These are phyloP conservation scores for Talaromyces ruber DNA, from an alignment of 495 filamentous ascomycete genomes.

Conservation along the genomic window DNA sequence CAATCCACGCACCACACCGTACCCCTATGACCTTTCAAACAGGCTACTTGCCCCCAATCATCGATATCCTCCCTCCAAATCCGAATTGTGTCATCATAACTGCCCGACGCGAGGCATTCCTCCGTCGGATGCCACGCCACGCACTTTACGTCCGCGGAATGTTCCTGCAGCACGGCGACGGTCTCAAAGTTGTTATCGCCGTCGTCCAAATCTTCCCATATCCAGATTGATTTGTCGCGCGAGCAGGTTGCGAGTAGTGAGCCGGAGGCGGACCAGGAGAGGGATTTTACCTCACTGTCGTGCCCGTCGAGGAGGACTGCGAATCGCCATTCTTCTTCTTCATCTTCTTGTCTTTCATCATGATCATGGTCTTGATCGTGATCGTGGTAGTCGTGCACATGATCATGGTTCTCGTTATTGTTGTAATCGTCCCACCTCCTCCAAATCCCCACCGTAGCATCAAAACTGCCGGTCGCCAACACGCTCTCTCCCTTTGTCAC, in stretches of 20 bases:
- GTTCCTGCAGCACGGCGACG: slow-evolving; percentile 86
- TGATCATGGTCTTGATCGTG: not conserved
- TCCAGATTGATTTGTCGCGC: slow-evolving; percentile 94
- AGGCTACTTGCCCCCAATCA: slow-evolving; percentile 88
- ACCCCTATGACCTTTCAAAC: slow-evolving; percentile 61
- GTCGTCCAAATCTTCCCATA: slow-evolving; percentile 85
- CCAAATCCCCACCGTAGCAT: slow-evolving; percentile 86
- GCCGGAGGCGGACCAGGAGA: slow-evolving; percentile 72
- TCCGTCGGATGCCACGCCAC: slow-evolving; percentile 83
- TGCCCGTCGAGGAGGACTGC: slow-evolving; percentile 85
- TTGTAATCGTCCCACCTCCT: slow-evolving; percentile 48
- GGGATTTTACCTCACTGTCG: slow-evolving; percentile 83
- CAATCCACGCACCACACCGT: slow-evolving; percentile 90
- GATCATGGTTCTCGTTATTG: slow-evolving; percentile 11
- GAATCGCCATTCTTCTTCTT: slow-evolving; percentile 80
- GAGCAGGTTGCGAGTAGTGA: slow-evolving; percentile 82
- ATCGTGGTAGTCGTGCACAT: slow-evolving; percentile 9
- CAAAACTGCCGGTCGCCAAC: slow-evolving; percentile 86
- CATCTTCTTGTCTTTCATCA: slow-evolving; percentile 31
- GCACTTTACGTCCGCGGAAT: slow-evolving; percentile 89
- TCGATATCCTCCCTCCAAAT: slow-evolving; percentile 85
- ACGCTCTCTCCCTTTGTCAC: slow-evolving; percentile 50
- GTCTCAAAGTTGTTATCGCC: slow-evolving; percentile 94
- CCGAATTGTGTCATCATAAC: slow-evolving; percentile 87
- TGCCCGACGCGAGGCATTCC: slow-evolving; percentile 72